These are phyloP conservation scores for Botrytis fabae DNA, from an alignment of 2,329 filamentous ascomycete genomes.

Conservation along the genomic window DNA sequence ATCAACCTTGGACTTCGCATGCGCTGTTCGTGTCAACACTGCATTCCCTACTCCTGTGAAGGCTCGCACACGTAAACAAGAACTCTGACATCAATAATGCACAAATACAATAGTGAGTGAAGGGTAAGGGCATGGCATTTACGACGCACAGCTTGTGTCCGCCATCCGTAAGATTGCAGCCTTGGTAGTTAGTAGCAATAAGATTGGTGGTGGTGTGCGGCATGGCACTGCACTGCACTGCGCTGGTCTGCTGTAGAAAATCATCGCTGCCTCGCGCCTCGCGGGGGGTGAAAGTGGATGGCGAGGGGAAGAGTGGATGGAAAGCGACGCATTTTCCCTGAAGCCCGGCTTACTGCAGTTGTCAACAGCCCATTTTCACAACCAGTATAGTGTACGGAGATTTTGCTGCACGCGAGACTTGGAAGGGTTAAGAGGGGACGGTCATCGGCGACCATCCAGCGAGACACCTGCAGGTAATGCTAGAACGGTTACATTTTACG, in stretches of 20 bases:
- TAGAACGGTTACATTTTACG: neutral
- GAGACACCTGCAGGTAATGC: neutral
- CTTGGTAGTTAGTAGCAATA: neutral
- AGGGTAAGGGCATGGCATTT: neutral
- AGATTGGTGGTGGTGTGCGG: neutral
- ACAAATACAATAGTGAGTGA: neutral
- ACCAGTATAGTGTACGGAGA: neutral
- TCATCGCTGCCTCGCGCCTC: constrained; percentile 13
- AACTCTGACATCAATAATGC: neutral
- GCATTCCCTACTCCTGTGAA: neutral
- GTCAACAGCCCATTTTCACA: neutral
- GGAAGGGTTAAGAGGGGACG: constrained; percentile 5
- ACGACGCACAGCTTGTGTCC: neutral
- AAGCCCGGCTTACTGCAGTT: constrained; percentile 6
- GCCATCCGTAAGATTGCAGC: neutral
- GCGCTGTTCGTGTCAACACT: constrained; percentile 8
- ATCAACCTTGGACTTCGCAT: constrained; percentile 7
- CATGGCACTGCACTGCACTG: neutral
- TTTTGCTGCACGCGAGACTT: constrained; percentile 3
- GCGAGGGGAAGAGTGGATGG: neutral
- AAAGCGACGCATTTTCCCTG: neutral
- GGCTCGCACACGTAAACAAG: neutral
- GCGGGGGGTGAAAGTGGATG: neutral
- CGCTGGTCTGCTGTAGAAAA: constrained; percentile 3
- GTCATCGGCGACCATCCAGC: constrained; percentile 18